A percentile compares a stretch with the other conserved stretches of the same genome.
Conservation (phyloP, 305 asterid genomes). For the Fraxinus xanthoxyloides region DNA sequence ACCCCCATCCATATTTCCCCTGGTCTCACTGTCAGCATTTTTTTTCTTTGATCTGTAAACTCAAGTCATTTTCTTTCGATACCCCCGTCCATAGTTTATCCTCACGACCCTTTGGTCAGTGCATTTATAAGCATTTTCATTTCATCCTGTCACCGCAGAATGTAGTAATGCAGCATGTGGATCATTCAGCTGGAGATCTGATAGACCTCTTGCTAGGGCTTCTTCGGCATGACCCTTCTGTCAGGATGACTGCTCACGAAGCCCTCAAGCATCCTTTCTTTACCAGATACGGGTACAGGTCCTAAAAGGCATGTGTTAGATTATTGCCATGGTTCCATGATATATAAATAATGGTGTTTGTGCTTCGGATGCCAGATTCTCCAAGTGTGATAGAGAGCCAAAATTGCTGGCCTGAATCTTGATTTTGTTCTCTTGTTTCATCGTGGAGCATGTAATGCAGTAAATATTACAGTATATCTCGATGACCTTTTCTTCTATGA, state of each 20-base stretch:
- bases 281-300: conserved; percentile 19
- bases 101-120: neutral
- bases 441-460: neutral
- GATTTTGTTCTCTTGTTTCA: neutral
- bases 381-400: neutral
- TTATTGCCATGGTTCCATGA: neutral
- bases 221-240: conserved; percentile 61
- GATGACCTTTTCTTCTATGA: neutral
- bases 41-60: neutral
- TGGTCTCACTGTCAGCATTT: too few relatives aligned
- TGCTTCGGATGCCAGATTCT: neutral
- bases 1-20: neutral
- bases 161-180: conserved; percentile 78
- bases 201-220: conserved; percentile 77
- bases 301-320: neutral
- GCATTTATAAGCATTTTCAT: neutral
- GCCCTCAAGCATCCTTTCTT: conserved; percentile 77
- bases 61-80: neutral
- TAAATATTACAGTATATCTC: neutral
- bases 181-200: conserved; percentile 88
- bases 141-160: conserved; percentile 25
- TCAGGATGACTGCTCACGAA: conserved; percentile 64
- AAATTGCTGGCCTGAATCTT: neutral
- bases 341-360: neutral
- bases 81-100: neutral